Evolutionary conservation across 2,329 filamentous ascomycete genomes (phyloP), one percentile per base, ranked within the genome.

Genomic region (Fusarium sp.): DNA sequence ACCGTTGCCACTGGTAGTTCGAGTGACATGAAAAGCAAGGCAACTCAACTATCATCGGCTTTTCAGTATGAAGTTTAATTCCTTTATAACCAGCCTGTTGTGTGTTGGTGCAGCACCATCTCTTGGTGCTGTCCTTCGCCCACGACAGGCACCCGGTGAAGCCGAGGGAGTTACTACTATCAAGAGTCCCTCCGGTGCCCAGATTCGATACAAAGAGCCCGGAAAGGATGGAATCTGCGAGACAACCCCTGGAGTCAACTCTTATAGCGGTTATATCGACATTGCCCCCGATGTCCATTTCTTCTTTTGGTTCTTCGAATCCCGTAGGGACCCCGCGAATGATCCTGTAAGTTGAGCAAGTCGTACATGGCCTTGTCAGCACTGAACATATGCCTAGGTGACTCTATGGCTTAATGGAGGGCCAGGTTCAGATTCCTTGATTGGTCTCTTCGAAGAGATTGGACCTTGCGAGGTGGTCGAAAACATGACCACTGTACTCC

Each of bases 401-500:
- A 88, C 86, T 2, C 85, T 90, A 75, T 90, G 87, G 86, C 82
- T 91, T 61, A 90, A 90, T 78, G 89, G 90, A 27, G 90, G 90
- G 2, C 90, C 89, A 4, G 90, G 90, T 7, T 84, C 84, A 31
- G 71, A 74, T 27, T 76, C 73, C 2, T 50, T 75, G 50, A 71
- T 75, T 33, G 73, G 73, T 1, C 16, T 75, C 6, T 73, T 73
- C 16, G 57, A 72, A 20, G 68, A 70, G 18, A 67, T 72, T 13
- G 65, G 69, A 2, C 69, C 69, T 8, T 72, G 69, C 6, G 62
- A 69, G 14, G 62, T 72, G 29, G 63, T 65, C 8, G 52, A 69
- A 41, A 69, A 72, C n/a, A 62, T 69, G 48, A 72, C 57, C 33
- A 69, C 62, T 0, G 33, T 66, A 3, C 27, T 72, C 6, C 33